Evolutionary conservation across 2,329 filamentous ascomycete genomes (phyloP).

Genomic region (Metarhizium album): DNA sequence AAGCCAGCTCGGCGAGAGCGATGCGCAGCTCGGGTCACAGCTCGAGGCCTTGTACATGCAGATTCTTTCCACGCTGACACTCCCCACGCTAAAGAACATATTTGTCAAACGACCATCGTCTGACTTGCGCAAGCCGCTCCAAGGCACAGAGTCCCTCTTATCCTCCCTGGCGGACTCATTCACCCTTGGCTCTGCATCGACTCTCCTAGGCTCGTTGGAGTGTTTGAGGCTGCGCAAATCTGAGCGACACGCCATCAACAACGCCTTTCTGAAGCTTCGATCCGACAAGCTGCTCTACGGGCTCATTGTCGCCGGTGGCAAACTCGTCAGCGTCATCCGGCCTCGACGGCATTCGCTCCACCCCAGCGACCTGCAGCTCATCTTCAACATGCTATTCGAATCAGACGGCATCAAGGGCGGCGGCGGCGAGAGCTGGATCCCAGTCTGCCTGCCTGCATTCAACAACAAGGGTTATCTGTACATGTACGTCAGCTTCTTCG

Average conservation of each 20-base stretch:
- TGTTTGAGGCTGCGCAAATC: constrained; percentile 87
- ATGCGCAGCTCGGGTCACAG: constrained; percentile 75
- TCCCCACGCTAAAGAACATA: constrained; percentile 76
- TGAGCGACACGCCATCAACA: constrained; percentile 78
- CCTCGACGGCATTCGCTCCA: constrained; percentile 93
- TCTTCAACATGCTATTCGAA: constrained; percentile 99
- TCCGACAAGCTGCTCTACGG: constrained; percentile 79
- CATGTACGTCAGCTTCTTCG: constrained; percentile 97
- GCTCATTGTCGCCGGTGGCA: constrained; percentile 82
- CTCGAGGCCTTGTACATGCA: constrained; percentile 96
- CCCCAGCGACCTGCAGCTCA: constrained; percentile 86
- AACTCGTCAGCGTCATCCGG: constrained; percentile 86
- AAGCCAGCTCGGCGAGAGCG: constrained; percentile 84
- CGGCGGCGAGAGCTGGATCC: constrained; percentile 93
- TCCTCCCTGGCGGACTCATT: constrained; percentile 92
- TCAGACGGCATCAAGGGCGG: constrained; percentile 84
- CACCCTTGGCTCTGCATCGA: constrained; percentile 81
- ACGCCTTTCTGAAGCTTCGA: constrained; percentile 68
- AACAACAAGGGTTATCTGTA: constrained; percentile 95
- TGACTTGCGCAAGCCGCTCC: constrained; percentile 77
- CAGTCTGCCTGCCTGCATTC: constrained; percentile 88
- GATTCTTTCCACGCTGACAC: constrained; percentile 86
- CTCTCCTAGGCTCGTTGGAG: constrained; percentile 80
- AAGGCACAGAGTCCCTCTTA: constrained; percentile 83
- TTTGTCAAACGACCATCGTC: constrained; percentile 89